These are phyloP conservation scores for Protea cynaroides DNA, from an alignment of 164 flowering plant genomes.

Conservation along the genomic window DNA sequence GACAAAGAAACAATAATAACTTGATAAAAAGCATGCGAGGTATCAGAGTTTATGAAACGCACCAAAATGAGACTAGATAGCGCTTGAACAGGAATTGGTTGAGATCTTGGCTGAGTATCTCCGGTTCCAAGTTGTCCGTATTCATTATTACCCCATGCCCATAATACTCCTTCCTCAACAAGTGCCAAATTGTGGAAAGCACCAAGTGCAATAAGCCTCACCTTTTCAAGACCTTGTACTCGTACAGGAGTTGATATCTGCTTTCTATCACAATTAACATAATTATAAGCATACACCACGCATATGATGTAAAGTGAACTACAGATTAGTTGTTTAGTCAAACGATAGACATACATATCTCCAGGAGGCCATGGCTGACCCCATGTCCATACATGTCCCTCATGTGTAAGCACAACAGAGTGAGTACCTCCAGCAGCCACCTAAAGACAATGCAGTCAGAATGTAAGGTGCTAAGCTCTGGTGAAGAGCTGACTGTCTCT, in stretches of 20 bases:
- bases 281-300: conserved; percentile 4
- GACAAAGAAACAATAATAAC: not conserved
- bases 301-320: not conserved
- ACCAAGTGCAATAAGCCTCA: conserved; percentile 84
- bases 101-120: conserved; percentile 97
- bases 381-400: conserved; percentile 99
- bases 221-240: conserved; percentile 94
- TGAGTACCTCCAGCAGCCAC: conserved; percentile 99
- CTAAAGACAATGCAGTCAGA: conserved; percentile 29
- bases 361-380: conserved; percentile 99
- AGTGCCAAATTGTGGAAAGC: conserved; percentile 99
- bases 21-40: not conserved
- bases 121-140: conserved; percentile 99
- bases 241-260: conserved; percentile 93
- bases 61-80: conserved; percentile 84
- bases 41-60: conserved; percentile 18
- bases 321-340: not conserved
- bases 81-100: conserved; percentile 86
- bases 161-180: conserved; percentile 69
- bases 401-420: conserved; percentile 93
- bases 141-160: conserved; percentile 99
- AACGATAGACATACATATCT: conserved; percentile 57
- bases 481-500: not conserved
- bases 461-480: not conserved
- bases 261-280: conserved; percentile 41